Base-by-base conservation (phyloP, 129 eudicot genomes). In the Mikania micrantha region DNA sequence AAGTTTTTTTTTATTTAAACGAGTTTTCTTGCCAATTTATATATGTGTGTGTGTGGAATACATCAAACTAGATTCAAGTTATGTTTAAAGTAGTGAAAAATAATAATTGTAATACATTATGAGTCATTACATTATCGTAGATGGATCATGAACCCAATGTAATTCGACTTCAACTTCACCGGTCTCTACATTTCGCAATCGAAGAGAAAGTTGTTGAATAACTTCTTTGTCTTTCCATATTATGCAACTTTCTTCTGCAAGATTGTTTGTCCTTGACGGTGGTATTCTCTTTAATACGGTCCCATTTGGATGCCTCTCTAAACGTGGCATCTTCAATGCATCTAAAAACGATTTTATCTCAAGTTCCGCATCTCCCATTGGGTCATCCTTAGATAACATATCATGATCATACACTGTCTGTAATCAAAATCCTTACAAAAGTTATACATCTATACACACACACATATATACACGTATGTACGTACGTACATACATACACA, bases 141-240 rank as follows among this genome's bases (percentile, higher is more conserved):
- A 49, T 77, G 78, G 32, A 77, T 75, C 54, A 52, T 22, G 60
- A 11, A 52, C 24, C 89, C 85, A 84, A 67, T 71, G 69, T 60
- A 84, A 42, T 19, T 80, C 78, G 22, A 84, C 57, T 57, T 84
- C 81, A 34, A 84, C 74, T 74, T 84, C 85, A n/a, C 89, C 89
- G 0, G 78, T 21, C 52, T 77, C 81, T 1, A 84, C 85, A 66
- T 84, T 81, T 45, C 69, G 59, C 31, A 84, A 40, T 67, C 89
- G 60, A 21, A 84, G 76, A 40, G 72, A 69, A 66, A 84, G 75
- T 28, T 74, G 70, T 56, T 84, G 89, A 29, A 77, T 52, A n/a
- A 84, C 76, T 53, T 77, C 64, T 10, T 62, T 74, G 38, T 84
- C 69, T 74, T 69, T 67, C 85, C 85, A 84, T 8, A 62, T 57